Conservation (phyloP, 805 yeast species). For the Yamadazyma nakazawae region DNA sequence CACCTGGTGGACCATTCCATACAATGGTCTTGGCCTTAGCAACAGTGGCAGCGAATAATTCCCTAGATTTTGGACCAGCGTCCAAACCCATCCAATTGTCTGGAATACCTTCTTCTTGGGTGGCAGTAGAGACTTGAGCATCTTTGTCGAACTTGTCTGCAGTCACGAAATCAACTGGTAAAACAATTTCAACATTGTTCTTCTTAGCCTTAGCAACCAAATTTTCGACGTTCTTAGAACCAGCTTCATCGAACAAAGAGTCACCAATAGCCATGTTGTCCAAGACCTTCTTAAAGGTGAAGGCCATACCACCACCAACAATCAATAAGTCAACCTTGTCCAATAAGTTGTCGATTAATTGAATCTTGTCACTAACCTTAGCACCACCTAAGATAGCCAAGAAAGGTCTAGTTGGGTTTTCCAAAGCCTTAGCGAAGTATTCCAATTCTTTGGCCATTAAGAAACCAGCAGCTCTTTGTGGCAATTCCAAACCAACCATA, state of each 20-base stretch:
- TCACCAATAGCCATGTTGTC: conserved; percentile 85
- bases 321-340: conserved; percentile 94
- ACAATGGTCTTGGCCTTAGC: conserved; percentile 95
- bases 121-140: conserved; percentile 80
- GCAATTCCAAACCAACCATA: conserved; percentile 95
- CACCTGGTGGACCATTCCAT: conserved; percentile 99
- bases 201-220: conserved; percentile 94
- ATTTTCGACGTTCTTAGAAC: conserved; percentile 91
- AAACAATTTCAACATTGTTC: conserved; percentile 87
- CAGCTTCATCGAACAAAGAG: conserved; percentile 89
- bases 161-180: conserved; percentile 94
- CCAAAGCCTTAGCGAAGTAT: conserved; percentile 97
- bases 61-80: conserved; percentile 85
- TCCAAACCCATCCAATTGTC: conserved; percentile 95
- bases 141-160: conserved; percentile 93
- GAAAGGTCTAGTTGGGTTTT: conserved; percentile 97
- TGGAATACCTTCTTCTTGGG: conserved; percentile 90
- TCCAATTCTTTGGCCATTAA: conserved; percentile 94
- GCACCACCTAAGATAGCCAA: conserved; percentile 99
- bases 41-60: conserved; percentile 77
- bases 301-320: conserved; percentile 99
- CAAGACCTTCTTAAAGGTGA: conserved; percentile 94
- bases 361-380: conserved; percentile 98
- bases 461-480: conserved; percentile 98
- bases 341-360: conserved; percentile 92